phyloP scores from a whole-genome alignment of 2,329 filamentous ascomycete genomes.

The Cordyceps militaris region DNA sequence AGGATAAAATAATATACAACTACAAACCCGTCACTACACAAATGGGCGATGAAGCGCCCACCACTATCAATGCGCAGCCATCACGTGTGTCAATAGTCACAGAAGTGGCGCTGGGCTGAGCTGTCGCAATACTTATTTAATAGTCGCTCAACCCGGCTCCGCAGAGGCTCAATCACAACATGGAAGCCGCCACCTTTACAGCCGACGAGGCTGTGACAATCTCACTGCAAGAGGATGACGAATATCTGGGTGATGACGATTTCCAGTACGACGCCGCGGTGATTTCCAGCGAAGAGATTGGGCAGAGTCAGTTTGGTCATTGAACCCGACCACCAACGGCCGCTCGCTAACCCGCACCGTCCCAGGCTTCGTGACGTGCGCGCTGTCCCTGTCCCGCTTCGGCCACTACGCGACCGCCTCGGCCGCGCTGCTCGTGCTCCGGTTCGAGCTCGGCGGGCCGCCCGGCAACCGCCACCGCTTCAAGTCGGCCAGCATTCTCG shows the following conservation, averaged over 20 bases:
- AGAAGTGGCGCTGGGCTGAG: background rate
- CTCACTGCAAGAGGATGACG: background rate
- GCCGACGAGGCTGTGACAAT: background rate
- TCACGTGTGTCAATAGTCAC: slow-evolving; percentile 3
- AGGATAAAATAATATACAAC: too few relatives aligned
- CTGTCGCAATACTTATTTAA: background rate
- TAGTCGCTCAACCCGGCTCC: background rate
- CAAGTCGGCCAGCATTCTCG: slow-evolving; percentile 6
- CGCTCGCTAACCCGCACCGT: background rate
- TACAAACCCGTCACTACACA: too few relatives aligned
- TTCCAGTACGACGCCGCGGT: slow-evolving; percentile 5
- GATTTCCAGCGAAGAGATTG: slow-evolving; percentile 8
- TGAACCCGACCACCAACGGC: background rate
- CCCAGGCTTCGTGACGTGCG: background rate
- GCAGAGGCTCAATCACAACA: background rate
- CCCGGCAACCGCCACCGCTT: slow-evolving; percentile 3
- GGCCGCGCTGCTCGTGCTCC: background rate
- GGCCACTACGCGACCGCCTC: slow-evolving; percentile 3
- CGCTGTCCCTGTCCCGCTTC: background rate
- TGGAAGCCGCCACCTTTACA: background rate
- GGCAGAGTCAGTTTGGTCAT: background rate
- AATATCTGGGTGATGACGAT: background rate
- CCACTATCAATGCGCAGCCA: background rate
- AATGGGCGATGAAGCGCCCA: too few relatives aligned
- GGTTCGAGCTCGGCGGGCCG: slow-evolving; percentile 4